Base-by-base conservation (phyloP, 257 asterid species). In the Sherardia arvensis region DNA sequence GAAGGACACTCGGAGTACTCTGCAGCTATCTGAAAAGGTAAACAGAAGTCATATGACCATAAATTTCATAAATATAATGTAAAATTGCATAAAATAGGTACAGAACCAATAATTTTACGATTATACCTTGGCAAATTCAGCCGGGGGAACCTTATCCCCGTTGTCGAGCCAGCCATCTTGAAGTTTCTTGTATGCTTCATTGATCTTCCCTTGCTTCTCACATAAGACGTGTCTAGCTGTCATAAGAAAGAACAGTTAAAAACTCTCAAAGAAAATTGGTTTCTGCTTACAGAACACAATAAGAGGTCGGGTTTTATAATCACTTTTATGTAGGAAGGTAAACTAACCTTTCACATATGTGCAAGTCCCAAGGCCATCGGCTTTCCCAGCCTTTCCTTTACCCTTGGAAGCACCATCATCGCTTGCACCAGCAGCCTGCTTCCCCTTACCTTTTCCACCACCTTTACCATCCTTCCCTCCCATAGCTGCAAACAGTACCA, bases 1-100 rank as follows among this genome's bases (percentile, higher is more conserved):
- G 99, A 93, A 14, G 99, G 97, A 65, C 99, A 93, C 78, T 93
- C 99, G 12, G 99, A 93, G 73, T 81, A 93, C 64, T 86, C 95
- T 10, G 95, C 87, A 40, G 99, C 99, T 77, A 90, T 15, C 96
- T 90, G 84, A 60, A 69, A 47, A 64, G 62, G 29, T 14, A 59
- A 61, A 70, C 27, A 45, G 11, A 45, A 51, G 18, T 23, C 47
- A 38, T 32, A 32, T 38, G 47, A 38, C 47, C 47, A 2, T 38
- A 38, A 38, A 38, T 10, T 10, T 38, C 47, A 2, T 38, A 38
- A 38, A 38, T 10, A 38, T 38, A 38, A 38, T 11, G 47, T 12
- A 38, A 18, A 38, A 38, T 38, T 38, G 18, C 47, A 38, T 38
- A 38, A 53, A 3, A 9, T 15, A 3, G 29, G 11, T 20, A 4